Evolutionary conservation across 768 basidiomycete species (phyloP), one percentile per base, ranked within the genome.

Genomic region (Lactarius evosmus): DNA sequence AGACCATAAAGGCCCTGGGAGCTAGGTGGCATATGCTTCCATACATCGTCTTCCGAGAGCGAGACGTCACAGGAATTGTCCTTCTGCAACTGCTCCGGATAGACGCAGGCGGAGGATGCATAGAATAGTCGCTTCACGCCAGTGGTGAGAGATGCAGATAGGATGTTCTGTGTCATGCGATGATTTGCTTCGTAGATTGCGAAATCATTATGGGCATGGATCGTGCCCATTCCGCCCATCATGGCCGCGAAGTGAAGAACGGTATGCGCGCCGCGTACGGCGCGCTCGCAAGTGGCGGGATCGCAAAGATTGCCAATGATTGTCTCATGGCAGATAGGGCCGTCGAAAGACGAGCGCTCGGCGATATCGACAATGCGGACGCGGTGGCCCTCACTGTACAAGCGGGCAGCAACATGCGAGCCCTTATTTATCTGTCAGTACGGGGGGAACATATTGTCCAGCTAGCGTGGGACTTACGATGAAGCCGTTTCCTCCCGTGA

Each of bases 211-310:
- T 69, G 72, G 4, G 73, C 68, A 65, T 85, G 84, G 52, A 86
- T 86, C 0, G 78, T 78, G 2, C 85, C 85, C 85, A 86, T 86
- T 0, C 85, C 85, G 4, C 84, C 85, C 84, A 84, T 85, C 25
- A 76, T 81, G 2, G 84, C 85, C 12, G 85, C 83, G 65, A 86
- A 81, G 69, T 86, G 85, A 22, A 85, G 72, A 29, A 86, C 77
- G 7, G 72, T 75, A 55, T 78, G 66, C 0, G 82, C 75, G 32
- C 74, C 80, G n/a, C 67, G 70, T 7, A 82, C 74, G 1, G 69
- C 78, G 2, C 68, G 71, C 16, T 72, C 61, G 66, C 78, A 82
- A 55, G 80, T 72, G 14, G 71, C 63, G 4, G 67, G 69, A 41
- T 85, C 79, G 64, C 79, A 78, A 2, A 86, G 75, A 66, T 84